Evolutionary conservation across 805 yeast species (phyloP).

Genomic region (Yamadazyma nakazawae): DNA sequence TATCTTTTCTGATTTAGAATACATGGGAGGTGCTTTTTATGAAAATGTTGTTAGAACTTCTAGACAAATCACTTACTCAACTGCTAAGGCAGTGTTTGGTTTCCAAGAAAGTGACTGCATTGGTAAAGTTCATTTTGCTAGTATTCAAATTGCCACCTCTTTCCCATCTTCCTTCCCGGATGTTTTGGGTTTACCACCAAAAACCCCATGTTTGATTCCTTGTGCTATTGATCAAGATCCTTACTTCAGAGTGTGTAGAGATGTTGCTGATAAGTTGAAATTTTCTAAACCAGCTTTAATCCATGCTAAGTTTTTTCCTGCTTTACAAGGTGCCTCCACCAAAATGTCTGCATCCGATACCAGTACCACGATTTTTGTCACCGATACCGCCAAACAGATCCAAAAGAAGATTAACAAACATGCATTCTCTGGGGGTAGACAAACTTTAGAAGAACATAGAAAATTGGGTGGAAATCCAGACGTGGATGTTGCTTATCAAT

Average conservation of each 20-base stretch:
- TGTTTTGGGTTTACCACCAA: slow-evolving; percentile 77
- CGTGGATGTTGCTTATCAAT: slow-evolving; percentile 92
- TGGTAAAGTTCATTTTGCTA: slow-evolving; percentile 93
- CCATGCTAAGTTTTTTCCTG: slow-evolving; percentile 97
- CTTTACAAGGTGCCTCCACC: slow-evolving; percentile 92
- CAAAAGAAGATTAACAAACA: slow-evolving; percentile 93
- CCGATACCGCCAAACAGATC: slow-evolving; percentile 88
- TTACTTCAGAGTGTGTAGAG: slow-evolving; percentile 94
- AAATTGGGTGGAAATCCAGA: slow-evolving; percentile 90
- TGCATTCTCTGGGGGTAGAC: slow-evolving; percentile 94
- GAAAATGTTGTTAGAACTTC: slow-evolving; percentile 91
- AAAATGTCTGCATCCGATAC: slow-evolving; percentile 97
- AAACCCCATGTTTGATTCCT: slow-evolving; percentile 95
- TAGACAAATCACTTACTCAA: slow-evolving; percentile 93
- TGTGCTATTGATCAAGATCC: slow-evolving; percentile 99
- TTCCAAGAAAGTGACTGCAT: slow-evolving; percentile 92
- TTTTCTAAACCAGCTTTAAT: slow-evolving; percentile 87
- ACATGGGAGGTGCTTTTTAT: slow-evolving; percentile 91
- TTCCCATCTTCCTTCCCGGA: slow-evolving; percentile 96
- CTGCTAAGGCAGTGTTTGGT: slow-evolving; percentile 96
- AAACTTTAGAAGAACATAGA: slow-evolving; percentile 86
- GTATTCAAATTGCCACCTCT: slow-evolving; percentile 93
- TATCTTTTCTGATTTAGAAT: slow-evolving; percentile 86
- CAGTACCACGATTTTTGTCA: slow-evolving; percentile 89
- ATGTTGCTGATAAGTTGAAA: slow-evolving; percentile 90